Evolutionary conservation across 306 rosid genomes (phyloP).

Genomic region (Mimosa pudica): DNA sequence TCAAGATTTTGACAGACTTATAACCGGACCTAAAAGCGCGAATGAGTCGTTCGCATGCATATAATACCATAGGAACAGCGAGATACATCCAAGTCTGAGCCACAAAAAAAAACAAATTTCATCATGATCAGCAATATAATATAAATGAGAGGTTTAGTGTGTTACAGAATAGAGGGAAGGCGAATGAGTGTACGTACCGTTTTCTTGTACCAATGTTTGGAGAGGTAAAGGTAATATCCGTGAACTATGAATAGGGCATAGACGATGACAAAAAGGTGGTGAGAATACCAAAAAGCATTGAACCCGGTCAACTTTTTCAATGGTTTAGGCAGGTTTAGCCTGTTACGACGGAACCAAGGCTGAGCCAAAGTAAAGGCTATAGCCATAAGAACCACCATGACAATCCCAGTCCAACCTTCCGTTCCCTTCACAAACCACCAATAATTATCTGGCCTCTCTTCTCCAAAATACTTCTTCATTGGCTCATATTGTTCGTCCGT

Average conservation of each 20-base stretch:
- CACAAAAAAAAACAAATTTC: constrained; percentile 4
- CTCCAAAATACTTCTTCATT: constrained; percentile 65
- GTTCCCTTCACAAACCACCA: constrained; percentile 99
- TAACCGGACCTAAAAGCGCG: constrained; percentile 73
- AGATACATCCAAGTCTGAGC: constrained; percentile 88
- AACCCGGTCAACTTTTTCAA: constrained; percentile 79
- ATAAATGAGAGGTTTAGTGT: neutral
- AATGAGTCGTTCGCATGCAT: constrained; percentile 72
- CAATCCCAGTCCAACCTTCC: constrained; percentile 88
- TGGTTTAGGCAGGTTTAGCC: constrained; percentile 61
- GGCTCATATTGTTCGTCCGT: constrained; percentile 63
- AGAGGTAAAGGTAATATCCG: constrained; percentile 73
- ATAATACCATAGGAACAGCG: constrained; percentile 69
- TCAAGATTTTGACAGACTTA: constrained; percentile 59
- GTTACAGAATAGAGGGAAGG: neutral
- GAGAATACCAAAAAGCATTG: constrained; percentile 96
- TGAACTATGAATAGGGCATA: constrained; percentile 73
- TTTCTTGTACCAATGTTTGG: constrained; percentile 78
- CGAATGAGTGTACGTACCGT: constrained; percentile 46
- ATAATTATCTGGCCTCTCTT: constrained; percentile 57
- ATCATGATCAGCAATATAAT: neutral
- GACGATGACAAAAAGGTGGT: constrained; percentile 81
- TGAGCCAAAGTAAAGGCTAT: constrained; percentile 77
- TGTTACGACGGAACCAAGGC: constrained; percentile 82
- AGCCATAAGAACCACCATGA: constrained; percentile 86